Evolutionary conservation across 176 grass and related monocot genomes (phyloP), one percentile per base, ranked within the genome.

Genomic region (Hyparrhenia diplandra): DNA sequence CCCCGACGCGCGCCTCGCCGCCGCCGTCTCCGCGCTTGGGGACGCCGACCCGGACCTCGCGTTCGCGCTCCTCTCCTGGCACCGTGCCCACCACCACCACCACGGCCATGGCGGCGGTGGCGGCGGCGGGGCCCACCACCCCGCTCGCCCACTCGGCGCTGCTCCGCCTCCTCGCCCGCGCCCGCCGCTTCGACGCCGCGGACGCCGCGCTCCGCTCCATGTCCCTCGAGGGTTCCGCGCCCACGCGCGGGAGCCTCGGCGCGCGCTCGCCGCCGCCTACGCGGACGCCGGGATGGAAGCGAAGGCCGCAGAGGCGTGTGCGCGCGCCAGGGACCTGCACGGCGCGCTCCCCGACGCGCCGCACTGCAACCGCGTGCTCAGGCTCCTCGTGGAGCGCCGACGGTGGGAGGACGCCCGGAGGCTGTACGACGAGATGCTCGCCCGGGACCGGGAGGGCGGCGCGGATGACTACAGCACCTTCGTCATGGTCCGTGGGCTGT

Each of bases 401-500:
- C 69, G 55, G 5, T 90, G 85, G 68, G 57, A 83, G 61, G 29
- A 57, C 51, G 92, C 89, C 18, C 73, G 24, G 39, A 70, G 77
- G 83, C 45, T 94, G 80, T 92, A 88, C 64, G 91, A 77, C 60
- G 89, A 94, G 88, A 94, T 97, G 87, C 87, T 97, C 24, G 45
- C 63, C 1, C 70, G 39, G 83, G 85, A 88, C 80, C 6, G 9
- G 37, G 37, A 40, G 85, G 80, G 18, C 5, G 89, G 80, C 20
- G 82, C 85, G 5, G 85, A 97, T 83, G 79, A 89, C 40, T 94
- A 92, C 75, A 97, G 69, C 78, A 92, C 94, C 1, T 88, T 73
- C 49, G 89, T 97, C 25, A 73, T 97, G 73, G 87, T 90, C n/a
- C 76, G 84, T 4, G 87, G 94, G 16, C 35, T 92, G 81, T 97